Evolutionary conservation across 805 yeast species (phyloP), one percentile per base, ranked within the genome.

Genomic region (Vanderwaltozyma verrucispora): DNA sequence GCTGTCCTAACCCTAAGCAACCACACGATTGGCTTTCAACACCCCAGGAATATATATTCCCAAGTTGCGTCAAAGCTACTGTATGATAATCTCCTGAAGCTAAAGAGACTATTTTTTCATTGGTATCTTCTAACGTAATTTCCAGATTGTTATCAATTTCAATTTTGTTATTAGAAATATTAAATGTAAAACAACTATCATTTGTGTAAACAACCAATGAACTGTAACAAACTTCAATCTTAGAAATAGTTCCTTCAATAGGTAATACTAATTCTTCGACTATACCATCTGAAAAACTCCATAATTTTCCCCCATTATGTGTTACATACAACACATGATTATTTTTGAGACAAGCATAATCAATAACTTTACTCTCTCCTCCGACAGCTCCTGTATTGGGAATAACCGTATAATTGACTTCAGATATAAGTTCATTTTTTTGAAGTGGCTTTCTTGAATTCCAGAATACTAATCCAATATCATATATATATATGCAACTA

Each of bases 41-140:
- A 0, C 92, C 92, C 89, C 88, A 81, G 5, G 77, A 60, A 41
- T 67, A 66, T 14, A 80, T 43, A 3, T 70, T 64, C 0, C 92
- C 92, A 14, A 64, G 60, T 32, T 63, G 62, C 3, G 76, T 64
- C n/a, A 82, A 59, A 0, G 84, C 89, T 32, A 82, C 48, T 23
- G 54, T 65, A 51, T 83, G 94, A 49, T 80, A 75, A 53, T 83
- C 92, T 2, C 89, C 94, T 36, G 77, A 71, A 1, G 73, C 76
- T 2, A 81, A 60, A 3, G 78, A 69, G 5, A 74, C 65, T 23
- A 80, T 67, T 1, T 66, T 65, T 18, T 54, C 64, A 6, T 68
- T 57, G 0, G 74, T 72, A 15, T 51, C 59, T 12, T 56, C 54
- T 13, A 53, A 25, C 17, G 44, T 43, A 26, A 54, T 20, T 32